Evolutionary conservation across 805 yeast genomes (phyloP), one percentile per base, ranked within the genome.

Genomic region (Kodamaea kaohsiungensis): DNA sequence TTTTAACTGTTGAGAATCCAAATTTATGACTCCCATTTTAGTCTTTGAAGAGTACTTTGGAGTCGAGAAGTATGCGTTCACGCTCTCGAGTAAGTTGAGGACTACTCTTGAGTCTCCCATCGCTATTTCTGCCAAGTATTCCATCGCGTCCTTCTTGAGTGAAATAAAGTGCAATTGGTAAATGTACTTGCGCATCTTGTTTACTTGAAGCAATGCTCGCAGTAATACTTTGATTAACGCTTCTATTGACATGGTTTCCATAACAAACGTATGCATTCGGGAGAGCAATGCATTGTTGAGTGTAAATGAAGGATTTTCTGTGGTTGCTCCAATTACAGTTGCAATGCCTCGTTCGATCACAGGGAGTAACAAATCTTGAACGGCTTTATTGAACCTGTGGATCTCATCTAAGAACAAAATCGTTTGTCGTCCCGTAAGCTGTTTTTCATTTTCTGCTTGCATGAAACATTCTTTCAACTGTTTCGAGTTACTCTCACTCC

Each of bases 31-130:
- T 5, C 79, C 77, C 42, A 49, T 43, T 42, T 64, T 59, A 22
- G 54, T 48, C 18, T 50, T 50, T 30, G 53, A 27, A 18, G 52
- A 43, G 17, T 49, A 59, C n/a, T 38, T 30, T 15, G 43, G 43
- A 1, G 75, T 62, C 42, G 79, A 59, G 49, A 79, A 71, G 65
- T 81, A 81, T 0, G 87, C 82, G 61, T 86, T 86, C 9, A 86
- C 69, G 48, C 91, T 76, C 63, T 93, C 99, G 40, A 95, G 66
- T 46, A 91, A 71, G 58, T 92, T 91, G 25, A 95, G 72, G 0
- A 96, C 95, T 18, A 86, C 81, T 50, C 99, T 75, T 0, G 96
- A 91, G 66, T 95, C 98, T 1, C 99, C 99, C 59, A 87, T 86
- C 0, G 96, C 81, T 7, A 91, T 71, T 46, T 82, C 84, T 3